Conservation (phyloP, 441 rosid genomes). For the Francoa sonchifolia region DNA sequence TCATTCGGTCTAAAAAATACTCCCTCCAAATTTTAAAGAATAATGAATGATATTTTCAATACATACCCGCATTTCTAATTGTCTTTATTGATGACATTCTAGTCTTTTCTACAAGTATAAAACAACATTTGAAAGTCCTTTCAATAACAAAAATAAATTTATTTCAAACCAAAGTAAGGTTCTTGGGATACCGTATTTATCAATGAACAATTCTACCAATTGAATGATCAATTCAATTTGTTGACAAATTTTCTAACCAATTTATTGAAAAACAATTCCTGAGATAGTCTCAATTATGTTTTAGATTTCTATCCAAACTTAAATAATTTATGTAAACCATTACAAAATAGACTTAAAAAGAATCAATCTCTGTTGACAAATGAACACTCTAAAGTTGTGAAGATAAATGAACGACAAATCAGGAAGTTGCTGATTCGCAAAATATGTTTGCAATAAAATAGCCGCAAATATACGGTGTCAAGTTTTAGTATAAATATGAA, state of each 20-base stretch:
- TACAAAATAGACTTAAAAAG: background rate
- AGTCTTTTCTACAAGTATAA: background rate
- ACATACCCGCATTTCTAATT: background rate
- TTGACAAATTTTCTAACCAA: background rate
- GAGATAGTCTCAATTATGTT: conserved; percentile 4
- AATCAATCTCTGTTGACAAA: background rate
- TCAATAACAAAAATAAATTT: background rate
- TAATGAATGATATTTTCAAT: background rate
- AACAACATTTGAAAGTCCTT: background rate
- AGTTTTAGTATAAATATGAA: too few relatives aligned
- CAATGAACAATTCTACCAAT: background rate
- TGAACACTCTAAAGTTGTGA: background rate
- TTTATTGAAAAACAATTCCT: conserved; percentile 1
- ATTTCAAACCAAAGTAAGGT: background rate
- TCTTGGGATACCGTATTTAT: background rate
- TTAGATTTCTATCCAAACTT: background rate
- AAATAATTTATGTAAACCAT: background rate
- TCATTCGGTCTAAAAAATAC: too few relatives aligned
- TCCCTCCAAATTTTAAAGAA: background rate
- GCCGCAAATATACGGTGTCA: too few relatives aligned
- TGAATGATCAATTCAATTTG: background rate
- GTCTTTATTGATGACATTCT: background rate
- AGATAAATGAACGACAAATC: background rate
- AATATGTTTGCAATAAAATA: too few relatives aligned
- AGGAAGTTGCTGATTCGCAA: background rate